Evolutionary conservation across 2,329 filamentous ascomycete genomes (phyloP).

Genomic region (Paecilomyces dactylethromorphus): DNA sequence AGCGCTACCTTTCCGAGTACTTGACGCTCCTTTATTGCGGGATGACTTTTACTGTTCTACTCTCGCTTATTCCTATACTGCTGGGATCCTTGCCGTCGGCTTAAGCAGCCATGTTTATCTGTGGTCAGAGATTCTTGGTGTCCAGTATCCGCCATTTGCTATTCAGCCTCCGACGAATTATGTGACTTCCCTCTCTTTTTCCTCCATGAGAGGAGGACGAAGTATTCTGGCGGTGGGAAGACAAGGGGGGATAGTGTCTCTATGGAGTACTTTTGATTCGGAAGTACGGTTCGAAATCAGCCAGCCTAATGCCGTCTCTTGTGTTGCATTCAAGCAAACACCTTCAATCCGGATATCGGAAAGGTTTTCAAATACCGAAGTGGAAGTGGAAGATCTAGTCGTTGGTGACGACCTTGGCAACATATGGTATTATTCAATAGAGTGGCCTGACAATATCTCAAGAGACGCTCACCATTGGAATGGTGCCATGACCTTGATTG

Average conservation of each 20-base stretch:
- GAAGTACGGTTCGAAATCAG: conserved; percentile 67
- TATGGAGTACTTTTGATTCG: conserved; percentile 66
- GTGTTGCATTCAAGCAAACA: conserved; percentile 71
- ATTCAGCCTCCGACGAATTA: conserved; percentile 45
- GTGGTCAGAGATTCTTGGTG: conserved; percentile 74
- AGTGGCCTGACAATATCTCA: conserved; percentile 60
- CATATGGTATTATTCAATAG: conserved; percentile 81
- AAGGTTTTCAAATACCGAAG: conserved; percentile 41
- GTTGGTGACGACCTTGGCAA: conserved; percentile 79
- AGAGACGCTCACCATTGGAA: conserved; percentile 68
- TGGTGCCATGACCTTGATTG: conserved; percentile 70
- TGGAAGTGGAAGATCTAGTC: conserved; percentile 73
- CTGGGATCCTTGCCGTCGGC: conserved; percentile 74
- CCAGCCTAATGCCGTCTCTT: conserved; percentile 68
- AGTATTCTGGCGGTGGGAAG: conserved; percentile 81
- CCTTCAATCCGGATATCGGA: conserved; percentile 45
- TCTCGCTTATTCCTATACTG: conserved; percentile 72
- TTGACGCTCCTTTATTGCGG: conserved; percentile 81
- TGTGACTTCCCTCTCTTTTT: conserved; percentile 85
- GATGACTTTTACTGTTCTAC: conserved; percentile 96
- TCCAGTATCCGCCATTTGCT: conserved; percentile 53
- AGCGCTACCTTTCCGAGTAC: conserved; percentile 71
- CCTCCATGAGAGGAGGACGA: conserved; percentile 66
- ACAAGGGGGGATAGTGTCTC: conserved; percentile 65
- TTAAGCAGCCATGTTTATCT: conserved; percentile 73